These are phyloP conservation scores for Syncephalastrum racemosum DNA, from an alignment of 371 early-diverging fungal species.

Conservation along the genomic window DNA sequence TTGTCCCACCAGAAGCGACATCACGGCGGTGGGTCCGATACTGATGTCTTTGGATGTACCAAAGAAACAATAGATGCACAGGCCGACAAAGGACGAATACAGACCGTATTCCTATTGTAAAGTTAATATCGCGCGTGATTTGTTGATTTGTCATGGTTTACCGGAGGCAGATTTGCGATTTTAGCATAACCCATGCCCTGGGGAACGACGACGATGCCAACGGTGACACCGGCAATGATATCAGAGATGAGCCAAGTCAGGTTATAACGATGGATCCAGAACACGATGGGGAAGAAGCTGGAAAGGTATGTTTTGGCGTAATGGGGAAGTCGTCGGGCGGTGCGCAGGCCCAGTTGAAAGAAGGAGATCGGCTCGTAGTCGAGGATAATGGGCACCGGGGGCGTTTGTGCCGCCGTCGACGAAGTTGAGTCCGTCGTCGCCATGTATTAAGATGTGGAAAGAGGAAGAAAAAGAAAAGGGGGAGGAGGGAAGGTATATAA, in stretches of 20 bases:
- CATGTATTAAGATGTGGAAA: slow-evolving; percentile 1
- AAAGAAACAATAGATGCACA: slow-evolving; percentile 75
- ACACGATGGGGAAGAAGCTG: slow-evolving; percentile 60
- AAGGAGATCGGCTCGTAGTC: slow-evolving; percentile 34
- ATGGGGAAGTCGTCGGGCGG: slow-evolving; percentile 22
- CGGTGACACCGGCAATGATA: slow-evolving; percentile 83
- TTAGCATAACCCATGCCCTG: slow-evolving; percentile 86
- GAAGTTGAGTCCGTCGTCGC: slow-evolving; percentile 8
- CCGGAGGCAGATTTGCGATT: slow-evolving; percentile 77
- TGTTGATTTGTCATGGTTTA: slow-evolving; percentile 7
- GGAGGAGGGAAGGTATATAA: not conserved
- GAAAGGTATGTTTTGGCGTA: slow-evolving; percentile 27
- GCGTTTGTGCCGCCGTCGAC: slow-evolving; percentile 3
- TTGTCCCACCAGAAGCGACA: slow-evolving; percentile 76
- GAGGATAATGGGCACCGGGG: slow-evolving; percentile 26
- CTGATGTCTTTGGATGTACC: slow-evolving; percentile 87
- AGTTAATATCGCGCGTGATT: not conserved
- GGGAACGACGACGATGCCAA: slow-evolving; percentile 85
- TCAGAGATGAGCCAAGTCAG: slow-evolving; percentile 77
- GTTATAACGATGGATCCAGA: slow-evolving; percentile 57
- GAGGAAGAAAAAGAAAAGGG: not conserved
- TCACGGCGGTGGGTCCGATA: slow-evolving; percentile 86
- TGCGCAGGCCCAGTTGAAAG: slow-evolving; percentile 16
- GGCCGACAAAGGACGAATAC: slow-evolving; percentile 65
- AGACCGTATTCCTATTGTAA: slow-evolving; percentile 15